These are phyloP conservation scores for Hortaea werneckii DNA, from an alignment of 2,329 filamentous ascomycete species.

Conservation along the genomic window DNA sequence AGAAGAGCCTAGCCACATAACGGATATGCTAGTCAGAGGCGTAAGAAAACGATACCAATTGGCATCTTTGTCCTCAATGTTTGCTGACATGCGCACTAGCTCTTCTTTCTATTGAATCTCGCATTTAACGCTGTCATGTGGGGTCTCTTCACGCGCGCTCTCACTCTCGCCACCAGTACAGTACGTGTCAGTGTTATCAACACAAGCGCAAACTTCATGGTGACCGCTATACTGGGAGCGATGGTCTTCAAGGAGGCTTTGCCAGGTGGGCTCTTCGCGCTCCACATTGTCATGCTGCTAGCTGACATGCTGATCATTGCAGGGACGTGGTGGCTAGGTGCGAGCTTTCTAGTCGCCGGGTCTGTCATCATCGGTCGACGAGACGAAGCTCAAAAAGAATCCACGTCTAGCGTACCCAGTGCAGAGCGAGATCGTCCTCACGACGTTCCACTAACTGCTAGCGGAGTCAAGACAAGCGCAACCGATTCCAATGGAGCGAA, in stretches of 20 bases:
- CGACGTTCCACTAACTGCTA: too few relatives aligned
- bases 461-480: too few relatives aligned
- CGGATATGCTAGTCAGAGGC: constrained; percentile 42
- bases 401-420: too few relatives aligned
- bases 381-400: constrained; percentile 41
- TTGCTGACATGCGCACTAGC: constrained; percentile 22
- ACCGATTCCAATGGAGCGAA: too few relatives aligned
- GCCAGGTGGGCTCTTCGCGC: constrained; percentile 34
- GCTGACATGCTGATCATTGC: not conserved
- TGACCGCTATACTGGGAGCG: constrained; percentile 62
- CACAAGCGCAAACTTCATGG: constrained; percentile 70
- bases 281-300: not conserved
- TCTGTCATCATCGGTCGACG: constrained; percentile 69
- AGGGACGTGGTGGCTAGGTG: constrained; percentile 66
- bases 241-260: constrained; percentile 62
- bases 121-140: constrained; percentile 74
- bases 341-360: constrained; percentile 59
- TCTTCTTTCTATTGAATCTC: constrained; percentile 67
- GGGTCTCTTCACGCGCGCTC: constrained; percentile 69
- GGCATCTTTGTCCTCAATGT: constrained; percentile 25
- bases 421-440: too few relatives aligned
- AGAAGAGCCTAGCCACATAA: constrained; percentile 33
- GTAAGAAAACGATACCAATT: constrained; percentile 30
- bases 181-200: constrained; percentile 75
- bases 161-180: constrained; percentile 63